phyloP scores from a whole-genome alignment of 2,329 filamentous ascomycete species.

The Cadophora malorum region DNA sequence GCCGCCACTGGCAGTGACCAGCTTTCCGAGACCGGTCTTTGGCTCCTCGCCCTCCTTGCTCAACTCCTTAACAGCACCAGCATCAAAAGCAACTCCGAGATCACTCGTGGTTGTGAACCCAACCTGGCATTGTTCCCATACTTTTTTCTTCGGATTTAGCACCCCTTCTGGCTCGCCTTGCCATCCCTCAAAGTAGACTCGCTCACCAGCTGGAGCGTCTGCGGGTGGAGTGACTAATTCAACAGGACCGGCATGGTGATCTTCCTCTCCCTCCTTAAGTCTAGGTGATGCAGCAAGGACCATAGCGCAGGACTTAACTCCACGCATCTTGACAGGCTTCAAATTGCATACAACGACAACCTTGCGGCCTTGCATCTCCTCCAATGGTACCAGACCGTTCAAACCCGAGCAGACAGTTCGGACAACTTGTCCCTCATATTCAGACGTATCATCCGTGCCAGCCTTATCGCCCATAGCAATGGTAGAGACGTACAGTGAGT shows the following conservation, averaged over 20 bases:
- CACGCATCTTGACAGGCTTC: slow-evolving; percentile 99
- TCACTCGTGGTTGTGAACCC: slow-evolving; percentile 88
- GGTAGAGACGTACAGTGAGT: slow-evolving; percentile 93
- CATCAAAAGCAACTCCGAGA: slow-evolving; percentile 87
- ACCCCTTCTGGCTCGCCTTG: slow-evolving; percentile 90
- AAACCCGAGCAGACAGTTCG: slow-evolving; percentile 97
- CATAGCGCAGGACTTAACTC: slow-evolving; percentile 83
- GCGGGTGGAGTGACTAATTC: slow-evolving; percentile 88
- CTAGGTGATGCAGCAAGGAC: slow-evolving; percentile 93
- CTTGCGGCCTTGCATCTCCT: slow-evolving; percentile 96
- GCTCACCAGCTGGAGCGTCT: slow-evolving; percentile 80
- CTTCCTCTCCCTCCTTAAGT: slow-evolving; percentile 79
- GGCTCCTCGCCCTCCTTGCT: slow-evolving; percentile 68
- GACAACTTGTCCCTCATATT: slow-evolving; percentile 89
- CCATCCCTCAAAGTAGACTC: slow-evolving; percentile 94
- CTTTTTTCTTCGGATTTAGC: slow-evolving; percentile 99
- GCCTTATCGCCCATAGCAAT: slow-evolving; percentile 91
- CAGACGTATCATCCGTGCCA: slow-evolving; percentile 85
- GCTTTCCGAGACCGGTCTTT: slow-evolving; percentile 58
- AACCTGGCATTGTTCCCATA: slow-evolving; percentile 97
- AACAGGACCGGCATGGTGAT: slow-evolving; percentile 87
- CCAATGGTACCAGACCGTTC: slow-evolving; percentile 89
- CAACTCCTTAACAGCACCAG: slow-evolving; percentile 75
- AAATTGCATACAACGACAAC: slow-evolving; percentile 96
- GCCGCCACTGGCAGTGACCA: slow-evolving; percentile 79